Percentiles rank a stretch among this genome's conserved stretches.
Conservation (phyloP, 2,329 filamentous ascomycete species). For the Pseudocercospora ulei region DNA sequence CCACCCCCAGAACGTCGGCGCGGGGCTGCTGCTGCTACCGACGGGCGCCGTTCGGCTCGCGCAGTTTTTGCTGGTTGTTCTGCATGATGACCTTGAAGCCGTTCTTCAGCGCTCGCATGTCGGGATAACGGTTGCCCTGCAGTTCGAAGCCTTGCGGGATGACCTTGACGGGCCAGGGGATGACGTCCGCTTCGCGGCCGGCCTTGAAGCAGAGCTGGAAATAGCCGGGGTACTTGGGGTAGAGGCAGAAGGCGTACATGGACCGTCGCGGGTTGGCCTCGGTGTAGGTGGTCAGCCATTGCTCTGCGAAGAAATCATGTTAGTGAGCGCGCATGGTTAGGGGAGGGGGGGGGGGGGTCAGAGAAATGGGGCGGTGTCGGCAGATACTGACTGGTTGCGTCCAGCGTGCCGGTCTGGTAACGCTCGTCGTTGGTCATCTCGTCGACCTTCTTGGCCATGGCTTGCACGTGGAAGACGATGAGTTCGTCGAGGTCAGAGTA, state of each 20-base stretch:
- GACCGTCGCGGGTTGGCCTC: constrained; percentile 90
- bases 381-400: constrained; percentile 68
- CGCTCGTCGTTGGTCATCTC: constrained; percentile 94
- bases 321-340: constrained; percentile 11
- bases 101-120: constrained; percentile 91
- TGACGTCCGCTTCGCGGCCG: constrained; percentile 60
- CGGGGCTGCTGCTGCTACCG: no score
- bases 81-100: constrained; percentile 72
- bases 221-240: constrained; percentile 83
- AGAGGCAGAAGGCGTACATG: constrained; percentile 91
- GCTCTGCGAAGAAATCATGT: constrained; percentile 50
- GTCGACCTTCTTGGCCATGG: constrained; percentile 94
- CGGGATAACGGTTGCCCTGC: constrained; percentile 77
- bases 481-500: constrained; percentile 95
- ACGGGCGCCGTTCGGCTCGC: constrained; percentile 18
- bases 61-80: no score
- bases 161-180: constrained; percentile 76
- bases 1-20: no score
- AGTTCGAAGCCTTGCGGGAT: constrained; percentile 91
- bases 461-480: constrained; percentile 93
- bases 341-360: constrained; percentile 5
- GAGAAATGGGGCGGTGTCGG: no score
- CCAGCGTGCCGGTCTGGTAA: constrained; percentile 70
- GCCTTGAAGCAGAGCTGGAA: constrained; percentile 97
- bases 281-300: constrained; percentile 92